A percentile compares a stretch with the other conserved stretches of the same genome.
These are phyloP conservation scores for Chaetomiaceae sp. DNA, from an alignment of 2,329 filamentous ascomycete species.

Conservation along the genomic window DNA sequence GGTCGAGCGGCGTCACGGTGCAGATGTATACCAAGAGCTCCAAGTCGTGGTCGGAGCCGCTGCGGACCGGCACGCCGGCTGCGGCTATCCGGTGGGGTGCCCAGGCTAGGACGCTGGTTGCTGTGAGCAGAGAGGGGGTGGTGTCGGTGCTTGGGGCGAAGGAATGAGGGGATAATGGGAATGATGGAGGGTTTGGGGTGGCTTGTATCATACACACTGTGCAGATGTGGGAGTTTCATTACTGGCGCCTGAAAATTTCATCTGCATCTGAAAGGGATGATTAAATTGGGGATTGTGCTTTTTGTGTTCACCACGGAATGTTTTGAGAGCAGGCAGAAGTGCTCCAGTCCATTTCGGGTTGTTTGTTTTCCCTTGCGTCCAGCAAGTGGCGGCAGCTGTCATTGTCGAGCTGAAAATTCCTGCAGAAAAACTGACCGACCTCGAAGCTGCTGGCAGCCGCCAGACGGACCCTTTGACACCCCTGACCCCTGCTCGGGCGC, in stretches of 20 bases:
- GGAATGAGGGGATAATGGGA: constrained; percentile 30
- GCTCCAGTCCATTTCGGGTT: neutral
- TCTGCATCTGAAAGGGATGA: constrained; percentile 5
- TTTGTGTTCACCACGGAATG: no score
- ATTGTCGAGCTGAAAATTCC: neutral
- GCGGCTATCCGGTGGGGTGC: constrained; percentile 74
- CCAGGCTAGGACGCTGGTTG: constrained; percentile 68
- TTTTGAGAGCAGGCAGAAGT: neutral
- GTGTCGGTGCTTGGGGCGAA: constrained; percentile 64
- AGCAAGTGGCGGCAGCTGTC: neutral
- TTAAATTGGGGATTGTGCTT: neutral
- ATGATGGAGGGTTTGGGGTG: neutral
- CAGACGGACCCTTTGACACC: no score
- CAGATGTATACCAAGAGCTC: constrained; percentile 83
- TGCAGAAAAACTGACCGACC: neutral
- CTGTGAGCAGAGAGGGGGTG: constrained; percentile 69
- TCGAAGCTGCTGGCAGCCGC: neutral
- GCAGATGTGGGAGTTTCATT: neutral
- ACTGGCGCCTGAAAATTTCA: constrained; percentile 10
- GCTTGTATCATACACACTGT: neutral
- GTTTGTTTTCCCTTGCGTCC: neutral
- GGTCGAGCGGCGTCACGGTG: constrained; percentile 75
- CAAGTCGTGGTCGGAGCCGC: constrained; percentile 85
- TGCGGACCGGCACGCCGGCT: constrained; percentile 67
- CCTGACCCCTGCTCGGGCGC: neutral